Evolutionary conservation across 306 rosid species (phyloP).

Genomic region (Trifolium repens): DNA sequence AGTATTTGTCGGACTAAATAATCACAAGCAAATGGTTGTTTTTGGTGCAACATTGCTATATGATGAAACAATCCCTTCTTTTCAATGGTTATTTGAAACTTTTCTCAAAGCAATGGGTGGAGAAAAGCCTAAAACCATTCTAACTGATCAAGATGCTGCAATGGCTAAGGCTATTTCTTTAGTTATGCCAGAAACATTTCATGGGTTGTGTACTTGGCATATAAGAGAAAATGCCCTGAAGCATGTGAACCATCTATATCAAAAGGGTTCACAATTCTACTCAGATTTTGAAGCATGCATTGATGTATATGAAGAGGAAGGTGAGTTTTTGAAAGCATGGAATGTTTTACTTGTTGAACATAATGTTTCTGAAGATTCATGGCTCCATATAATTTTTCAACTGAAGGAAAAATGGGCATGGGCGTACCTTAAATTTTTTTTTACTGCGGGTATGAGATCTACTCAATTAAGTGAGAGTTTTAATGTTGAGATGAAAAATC

Average conservation of each 20-base stretch:
- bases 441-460: background rate
- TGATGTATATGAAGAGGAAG: slow-evolving; percentile 11
- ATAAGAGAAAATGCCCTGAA: slow-evolving; percentile 7
- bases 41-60: background rate
- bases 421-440: background rate
- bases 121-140: slow-evolving; percentile 6
- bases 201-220: slow-evolving; percentile 1
- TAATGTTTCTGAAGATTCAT: slow-evolving; percentile 10
- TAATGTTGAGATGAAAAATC: slow-evolving; percentile 18
- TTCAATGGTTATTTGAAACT: slow-evolving; percentile 6
- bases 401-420: slow-evolving; percentile 20
- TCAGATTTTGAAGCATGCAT: slow-evolving; percentile 11
- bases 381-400: slow-evolving; percentile 6
- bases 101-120: slow-evolving; percentile 8
- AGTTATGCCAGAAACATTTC: slow-evolving; percentile 1
- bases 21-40: slow-evolving; percentile 1
- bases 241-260: slow-evolving; percentile 17
- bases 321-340: slow-evolving; percentile 4
- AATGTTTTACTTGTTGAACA: background rate
- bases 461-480: background rate
- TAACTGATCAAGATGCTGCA: background rate
- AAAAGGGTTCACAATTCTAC: background rate
- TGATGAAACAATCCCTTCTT: slow-evolving; percentile 11
- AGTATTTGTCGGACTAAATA: slow-evolving; percentile 13
- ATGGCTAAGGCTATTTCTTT: slow-evolving; percentile 18